Evolutionary conservation across 2,329 filamentous ascomycete species (phyloP), one percentile per base, ranked within the genome.

Genomic region (Aaosphaeria arxii): DNA sequence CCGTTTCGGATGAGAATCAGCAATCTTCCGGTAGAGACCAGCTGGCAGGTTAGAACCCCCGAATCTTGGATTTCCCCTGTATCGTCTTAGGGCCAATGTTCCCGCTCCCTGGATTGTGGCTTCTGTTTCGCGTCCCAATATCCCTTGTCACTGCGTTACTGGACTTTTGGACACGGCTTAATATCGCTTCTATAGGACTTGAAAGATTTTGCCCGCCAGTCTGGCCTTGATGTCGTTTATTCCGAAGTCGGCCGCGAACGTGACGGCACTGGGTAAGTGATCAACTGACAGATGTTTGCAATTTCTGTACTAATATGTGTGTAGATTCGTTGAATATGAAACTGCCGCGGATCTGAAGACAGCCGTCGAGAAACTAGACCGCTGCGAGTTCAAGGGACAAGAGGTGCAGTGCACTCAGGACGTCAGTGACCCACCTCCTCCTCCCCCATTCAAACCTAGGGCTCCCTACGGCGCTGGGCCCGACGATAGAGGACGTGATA

Each of bases 151-250:
- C 54, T 60, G 47, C 54, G 46, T 49, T 56, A 50, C 64, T 67
- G 65, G 65, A 66, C 39, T 42, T 61, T 66, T 67, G 66, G 63
- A 69, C 63, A 56, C 82, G 77, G 91, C 88, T 91, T 89, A 94
- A 87, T 81, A 82, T 83, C 82, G 83, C 75, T 81, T 62, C 78
- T 86, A 77, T 91, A 99, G 94, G 94, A 99, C 75, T 85, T 99
- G 46, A 99, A 99, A 88, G 94, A 99, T 74, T 99, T 99, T 76
- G 94, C 94, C 54, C 91, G 94, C 70, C 89, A 95, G 74, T 95
- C 92, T 72, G 91, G 91, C 74, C 83, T 96, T 73, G 94, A 97
- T 72, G 94, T 99, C 58, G 94, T 99, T 66, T 99, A 96, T 73
- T 96, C 91, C 57, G 94, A 99, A 77, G 95, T 95, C 52, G 87